Percentiles rank a stretch among this genome's conserved stretches.
Conservation (phyloP, 495 filamentous ascomycete genomes). For the Darksidea phi region DNA sequence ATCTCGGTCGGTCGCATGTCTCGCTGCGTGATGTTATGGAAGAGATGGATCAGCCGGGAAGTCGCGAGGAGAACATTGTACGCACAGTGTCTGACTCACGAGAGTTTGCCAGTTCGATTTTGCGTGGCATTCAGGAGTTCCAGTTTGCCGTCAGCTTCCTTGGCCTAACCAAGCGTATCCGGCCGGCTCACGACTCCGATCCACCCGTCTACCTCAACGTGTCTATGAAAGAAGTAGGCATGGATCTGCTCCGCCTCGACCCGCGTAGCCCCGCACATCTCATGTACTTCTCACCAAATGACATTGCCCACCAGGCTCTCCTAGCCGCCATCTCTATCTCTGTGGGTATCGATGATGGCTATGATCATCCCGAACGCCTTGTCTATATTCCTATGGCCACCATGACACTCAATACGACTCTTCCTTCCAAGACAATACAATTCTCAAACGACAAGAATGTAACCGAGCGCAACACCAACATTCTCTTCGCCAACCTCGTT, state of each 20-base stretch:
- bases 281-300: slow-evolving; percentile 96
- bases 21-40: slow-evolving; percentile 74
- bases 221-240: slow-evolving; percentile 91
- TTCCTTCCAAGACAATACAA: slow-evolving; percentile 92
- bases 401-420: slow-evolving; percentile 87
- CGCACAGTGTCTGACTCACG: slow-evolving; percentile 90
- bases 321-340: slow-evolving; percentile 89
- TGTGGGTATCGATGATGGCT: slow-evolving; percentile 83
- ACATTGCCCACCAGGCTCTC: slow-evolving; percentile 93
- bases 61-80: slow-evolving; percentile 69
- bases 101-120: slow-evolving; percentile 83
- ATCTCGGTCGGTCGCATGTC: slow-evolving; percentile 50
- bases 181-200: slow-evolving; percentile 61
- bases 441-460: slow-evolving; percentile 69
- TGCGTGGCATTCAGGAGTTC: slow-evolving; percentile 91
- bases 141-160: slow-evolving; percentile 95
- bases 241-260: slow-evolving; percentile 91
- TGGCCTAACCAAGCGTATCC: slow-evolving; percentile 75
- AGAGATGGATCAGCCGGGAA: slow-evolving; percentile 72
- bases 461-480: slow-evolving; percentile 89
- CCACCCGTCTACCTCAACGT: slow-evolving; percentile 75
- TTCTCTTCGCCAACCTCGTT: slow-evolving; percentile 92
- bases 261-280: slow-evolving; percentile 91
- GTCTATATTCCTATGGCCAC: slow-evolving; percentile 98
- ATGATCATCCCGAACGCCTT: slow-evolving; percentile 78